phyloP scores from a whole-genome alignment of 1,284 basidiomycete genomes.

The Pseudozyma sp. region DNA sequence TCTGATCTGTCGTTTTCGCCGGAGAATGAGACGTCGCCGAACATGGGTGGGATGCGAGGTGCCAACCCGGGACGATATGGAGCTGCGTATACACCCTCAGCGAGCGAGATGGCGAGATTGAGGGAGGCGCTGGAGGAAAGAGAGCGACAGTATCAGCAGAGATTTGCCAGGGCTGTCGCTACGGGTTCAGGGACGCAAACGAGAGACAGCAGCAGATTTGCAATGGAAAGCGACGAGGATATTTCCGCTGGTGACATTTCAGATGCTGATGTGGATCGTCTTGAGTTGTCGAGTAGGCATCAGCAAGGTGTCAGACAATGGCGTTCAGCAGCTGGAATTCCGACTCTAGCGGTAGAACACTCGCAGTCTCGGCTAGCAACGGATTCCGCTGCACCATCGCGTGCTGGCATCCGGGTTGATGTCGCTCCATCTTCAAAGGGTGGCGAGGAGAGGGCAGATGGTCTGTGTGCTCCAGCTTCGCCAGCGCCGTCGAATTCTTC shows the following conservation, averaged over 20 bases:
- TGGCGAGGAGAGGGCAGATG: not conserved
- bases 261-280: constrained; percentile 18
- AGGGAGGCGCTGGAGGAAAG: constrained; percentile 43
- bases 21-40: constrained; percentile 17
- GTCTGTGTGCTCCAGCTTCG: constrained; percentile 15
- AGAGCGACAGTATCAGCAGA: constrained; percentile 38
- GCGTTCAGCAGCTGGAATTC: constrained; percentile 20
- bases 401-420: not conserved
- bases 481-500: constrained; percentile 21
- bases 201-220: constrained; percentile 9
- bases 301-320: constrained; percentile 6
- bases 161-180: constrained; percentile 12
- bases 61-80: constrained; percentile 18
- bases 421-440: not conserved
- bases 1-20: constrained; percentile 20
- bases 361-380: not conserved
- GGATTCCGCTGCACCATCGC: not conserved
- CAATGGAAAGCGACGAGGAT: constrained; percentile 31
- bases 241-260: constrained; percentile 21
- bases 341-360: not conserved
- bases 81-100: constrained; percentile 28
- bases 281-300: constrained; percentile 12
- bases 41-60: constrained; percentile 8
- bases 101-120: constrained; percentile 41
- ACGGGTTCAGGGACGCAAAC: not conserved